These are phyloP conservation scores for Tricholoma terreum DNA, from an alignment of 768 basidiomycete genomes.

Conservation along the genomic window DNA sequence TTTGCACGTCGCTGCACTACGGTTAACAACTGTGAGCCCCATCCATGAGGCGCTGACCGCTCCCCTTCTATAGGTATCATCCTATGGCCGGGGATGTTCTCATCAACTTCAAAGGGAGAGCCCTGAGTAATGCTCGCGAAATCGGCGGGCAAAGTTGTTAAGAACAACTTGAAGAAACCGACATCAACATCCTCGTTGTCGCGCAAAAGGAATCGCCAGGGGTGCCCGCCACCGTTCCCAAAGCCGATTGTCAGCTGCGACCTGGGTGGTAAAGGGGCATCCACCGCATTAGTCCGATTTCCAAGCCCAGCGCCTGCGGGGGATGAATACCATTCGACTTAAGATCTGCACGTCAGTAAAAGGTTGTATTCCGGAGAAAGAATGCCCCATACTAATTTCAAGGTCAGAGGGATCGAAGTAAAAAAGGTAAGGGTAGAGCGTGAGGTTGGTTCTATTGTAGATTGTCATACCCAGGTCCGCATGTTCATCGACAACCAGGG, in stretches of 20 bases:
- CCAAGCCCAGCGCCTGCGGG: conserved; percentile 25
- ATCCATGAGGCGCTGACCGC: no score
- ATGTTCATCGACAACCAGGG: conserved; percentile 21
- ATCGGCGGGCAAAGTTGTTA: conserved; percentile 34
- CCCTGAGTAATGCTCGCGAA: conserved; percentile 31
- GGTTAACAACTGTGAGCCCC: no score
- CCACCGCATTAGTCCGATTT: conserved; percentile 16
- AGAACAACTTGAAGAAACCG: conserved; percentile 42
- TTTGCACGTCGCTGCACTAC: no score
- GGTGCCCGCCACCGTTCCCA: conserved; percentile 31
- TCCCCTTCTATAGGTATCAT: no score
- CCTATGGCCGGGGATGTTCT: no score
- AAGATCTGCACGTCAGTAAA: not conserved
- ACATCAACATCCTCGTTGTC: conserved; percentile 33
- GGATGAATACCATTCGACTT: conserved; percentile 27
- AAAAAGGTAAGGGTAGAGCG: conserved; percentile 38
- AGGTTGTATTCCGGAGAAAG: not conserved
- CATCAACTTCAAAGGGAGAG: conserved; percentile 27
- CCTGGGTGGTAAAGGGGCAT: conserved; percentile 23
- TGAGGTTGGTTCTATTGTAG: conserved; percentile 28
- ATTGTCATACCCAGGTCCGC: conserved; percentile 33
- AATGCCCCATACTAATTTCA: conserved; percentile 28
- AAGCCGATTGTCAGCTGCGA: conserved; percentile 38
- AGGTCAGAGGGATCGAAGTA: conserved; percentile 42
- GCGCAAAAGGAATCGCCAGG: conserved; percentile 30